Percentiles rank a stretch among this genome's conserved stretches.
These are phyloP conservation scores for Aspergillus brunneoviolaceus DNA, from an alignment of 2,329 filamentous ascomycete genomes.

Conservation along the genomic window DNA sequence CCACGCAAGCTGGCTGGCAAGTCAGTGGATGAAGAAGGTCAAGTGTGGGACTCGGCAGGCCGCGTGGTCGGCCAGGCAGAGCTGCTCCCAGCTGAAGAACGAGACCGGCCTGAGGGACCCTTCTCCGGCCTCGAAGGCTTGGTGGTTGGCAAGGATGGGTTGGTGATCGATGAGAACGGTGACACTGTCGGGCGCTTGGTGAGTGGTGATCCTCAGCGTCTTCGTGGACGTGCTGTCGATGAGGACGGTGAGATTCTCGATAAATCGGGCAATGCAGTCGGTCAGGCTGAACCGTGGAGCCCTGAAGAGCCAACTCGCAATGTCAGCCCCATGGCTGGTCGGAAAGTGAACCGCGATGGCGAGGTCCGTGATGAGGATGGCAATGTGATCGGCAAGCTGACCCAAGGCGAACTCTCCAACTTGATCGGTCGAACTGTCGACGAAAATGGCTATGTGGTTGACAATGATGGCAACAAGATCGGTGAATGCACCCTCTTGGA, in stretches of 20 bases:
- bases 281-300: conserved; percentile 68
- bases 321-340: conserved; percentile 59
- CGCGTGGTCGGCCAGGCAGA: conserved; percentile 61
- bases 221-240: conserved; percentile 66
- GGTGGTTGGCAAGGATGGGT: conserved; percentile 58
- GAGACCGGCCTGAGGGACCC: conserved; percentile 52
- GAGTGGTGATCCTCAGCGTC: conserved; percentile 63
- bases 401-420: conserved; percentile 42
- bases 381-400: conserved; percentile 47
- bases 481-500: conserved; percentile 62
- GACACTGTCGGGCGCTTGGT: conserved; percentile 54
- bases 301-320: conserved; percentile 54
- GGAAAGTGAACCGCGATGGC: conserved; percentile 53
- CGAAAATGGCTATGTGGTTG: conserved; percentile 54
- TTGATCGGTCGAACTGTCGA: conserved; percentile 45
- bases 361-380: conserved; percentile 48
- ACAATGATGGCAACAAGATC: conserved; percentile 62
- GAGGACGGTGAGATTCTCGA: conserved; percentile 69
- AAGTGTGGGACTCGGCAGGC: conserved; percentile 63
- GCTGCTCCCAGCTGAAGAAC: conserved; percentile 53
- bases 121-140: conserved; percentile 61
- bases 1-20: conserved; percentile 55
- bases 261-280: conserved; percentile 64
- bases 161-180: conserved; percentile 49
- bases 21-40: conserved; percentile 62